Evolutionary conservation across 225 moss, liverwort and hornwort species (phyloP).

Genomic region (Marchantia paleacea): DNA sequence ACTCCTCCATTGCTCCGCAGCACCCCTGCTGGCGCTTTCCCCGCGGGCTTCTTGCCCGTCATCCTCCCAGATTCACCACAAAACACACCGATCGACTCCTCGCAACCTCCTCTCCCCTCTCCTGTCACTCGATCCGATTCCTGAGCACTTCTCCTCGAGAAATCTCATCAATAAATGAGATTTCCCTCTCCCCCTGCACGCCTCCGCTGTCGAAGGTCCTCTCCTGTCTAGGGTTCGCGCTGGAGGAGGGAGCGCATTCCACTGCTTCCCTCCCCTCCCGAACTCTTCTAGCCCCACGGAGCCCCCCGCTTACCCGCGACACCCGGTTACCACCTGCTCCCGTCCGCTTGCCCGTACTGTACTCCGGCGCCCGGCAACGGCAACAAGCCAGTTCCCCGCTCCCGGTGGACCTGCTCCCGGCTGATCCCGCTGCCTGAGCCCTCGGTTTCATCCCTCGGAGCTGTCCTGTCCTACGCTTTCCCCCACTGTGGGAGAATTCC

Average conservation of each 20-base stretch:
- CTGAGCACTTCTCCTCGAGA: not conserved
- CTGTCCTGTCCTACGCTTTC: not conserved
- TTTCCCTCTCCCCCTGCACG: not conserved
- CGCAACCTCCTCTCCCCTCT: not conserved
- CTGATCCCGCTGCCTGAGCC: not conserved
- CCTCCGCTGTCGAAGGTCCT: not conserved
- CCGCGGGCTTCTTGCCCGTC: conserved; percentile 30
- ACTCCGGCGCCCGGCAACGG: not conserved
- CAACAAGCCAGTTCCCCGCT: not conserved
- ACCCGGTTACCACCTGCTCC: conserved; percentile 3
- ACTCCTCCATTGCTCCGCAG: conserved; percentile 2
- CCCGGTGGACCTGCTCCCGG: not conserved
- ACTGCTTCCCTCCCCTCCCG: not conserved
- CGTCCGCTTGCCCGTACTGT: not conserved
- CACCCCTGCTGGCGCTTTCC: conserved; percentile 1
- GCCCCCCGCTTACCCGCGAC: not conserved
- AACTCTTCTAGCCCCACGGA: not conserved
- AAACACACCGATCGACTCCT: conserved; percentile 9
- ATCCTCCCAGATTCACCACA: conserved; percentile 19
- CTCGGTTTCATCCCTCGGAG: not conserved
- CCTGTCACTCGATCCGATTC: conserved; percentile 12
- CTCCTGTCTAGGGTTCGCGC: conserved; percentile 14
- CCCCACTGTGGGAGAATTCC: too few relatives aligned
- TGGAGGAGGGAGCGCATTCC: not conserved
- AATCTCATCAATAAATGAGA: conserved; percentile 9